Percentiles rank a stretch among this genome's conserved stretches.
These are phyloP conservation scores for Yarrowia porcina DNA, from an alignment of 805 yeast genomes.

Conservation along the genomic window DNA sequence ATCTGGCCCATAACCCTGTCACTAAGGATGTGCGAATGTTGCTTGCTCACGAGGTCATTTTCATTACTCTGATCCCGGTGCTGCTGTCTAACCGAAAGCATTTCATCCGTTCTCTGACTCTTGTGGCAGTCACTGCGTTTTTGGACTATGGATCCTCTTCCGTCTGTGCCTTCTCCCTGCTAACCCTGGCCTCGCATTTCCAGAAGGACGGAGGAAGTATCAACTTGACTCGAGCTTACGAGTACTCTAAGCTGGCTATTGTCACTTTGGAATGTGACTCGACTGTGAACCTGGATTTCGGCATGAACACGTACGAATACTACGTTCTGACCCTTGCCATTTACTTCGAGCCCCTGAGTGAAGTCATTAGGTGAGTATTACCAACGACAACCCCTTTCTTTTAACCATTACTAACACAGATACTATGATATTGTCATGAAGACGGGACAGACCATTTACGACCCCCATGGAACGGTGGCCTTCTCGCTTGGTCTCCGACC, in stretches of 20 bases:
- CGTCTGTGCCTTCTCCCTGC: constrained; percentile 42
- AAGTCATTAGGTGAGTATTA: constrained; percentile 38
- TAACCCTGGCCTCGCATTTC: constrained; percentile 41
- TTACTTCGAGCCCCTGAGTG: constrained; percentile 43
- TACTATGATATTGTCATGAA: constrained; percentile 31
- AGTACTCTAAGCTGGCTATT: constrained; percentile 44
- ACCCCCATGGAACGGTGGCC: constrained; percentile 32
- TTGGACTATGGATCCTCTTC: constrained; percentile 44
- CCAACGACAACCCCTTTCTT: not conserved
- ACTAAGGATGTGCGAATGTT: constrained; percentile 36
- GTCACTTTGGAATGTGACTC: constrained; percentile 39
- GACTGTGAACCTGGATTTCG: constrained; percentile 40
- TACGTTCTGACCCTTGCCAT: constrained; percentile 46
- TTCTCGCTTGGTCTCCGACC: constrained; percentile 32
- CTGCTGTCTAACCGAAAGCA: constrained; percentile 35
- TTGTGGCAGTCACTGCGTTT: constrained; percentile 41
- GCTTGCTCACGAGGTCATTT: constrained; percentile 44
- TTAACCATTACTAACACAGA: constrained; percentile 26
- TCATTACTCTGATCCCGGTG: constrained; percentile 42
- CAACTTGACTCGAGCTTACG: constrained; percentile 43
- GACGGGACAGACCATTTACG: constrained; percentile 32
- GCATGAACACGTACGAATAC: constrained; percentile 43
- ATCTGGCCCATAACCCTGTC: constrained; percentile 32
- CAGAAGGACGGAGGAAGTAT: constrained; percentile 37
- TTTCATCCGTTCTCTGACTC: constrained; percentile 39